Evolutionary conservation across 1,139 yeast species (phyloP), one percentile per base, ranked within the genome.

Genomic region (Geotrichum fermentans): DNA sequence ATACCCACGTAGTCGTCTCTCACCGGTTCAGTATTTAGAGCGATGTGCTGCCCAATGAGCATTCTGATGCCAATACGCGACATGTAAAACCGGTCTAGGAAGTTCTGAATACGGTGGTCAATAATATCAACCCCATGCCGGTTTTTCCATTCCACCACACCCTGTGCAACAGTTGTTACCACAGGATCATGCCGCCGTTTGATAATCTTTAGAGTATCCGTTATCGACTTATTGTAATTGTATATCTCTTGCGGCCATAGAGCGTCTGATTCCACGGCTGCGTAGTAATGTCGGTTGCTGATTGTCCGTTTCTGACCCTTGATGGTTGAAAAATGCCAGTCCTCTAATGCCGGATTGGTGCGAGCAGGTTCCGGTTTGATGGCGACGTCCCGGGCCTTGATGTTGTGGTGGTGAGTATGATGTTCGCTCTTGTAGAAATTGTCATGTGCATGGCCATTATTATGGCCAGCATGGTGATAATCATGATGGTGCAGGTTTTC

Each of bases 161-260:
- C 96, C 60, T 86, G 90, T 1, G 96, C 96, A 66, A 89, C 83
- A 0, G 96, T 88, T 10, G 95, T 85, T 11, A 89, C 96, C 0
- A 95, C 90, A 2, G 96, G 95, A 67, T 89, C 96, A 63, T 89
- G 96, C 47, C 96, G 73, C 59, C 78, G 78, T 62, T 88, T 88
- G 65, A 88, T 88, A 56, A 75, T 78, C 46, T 79, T 76, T 52
- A 88, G 71, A 0, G 87, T 73, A 47, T 82, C 82, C 47, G 81
- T 80, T 13, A 87, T 90, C 20, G 65, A 58, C 57, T 77, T 77
- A 66, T 86, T 88, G 68, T 83, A 88, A 53, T 79, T 81, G 58
- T 78, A 77, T 18, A 86, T 84, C 62, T 83, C 94, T 50, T 79
- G 74, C 10, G 95, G 92, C 88, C 88, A 82, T 33, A 66, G 64